Evolutionary conservation across 148 eudicot species (phyloP).

Genomic region (Vaccinium myrtillus): DNA sequence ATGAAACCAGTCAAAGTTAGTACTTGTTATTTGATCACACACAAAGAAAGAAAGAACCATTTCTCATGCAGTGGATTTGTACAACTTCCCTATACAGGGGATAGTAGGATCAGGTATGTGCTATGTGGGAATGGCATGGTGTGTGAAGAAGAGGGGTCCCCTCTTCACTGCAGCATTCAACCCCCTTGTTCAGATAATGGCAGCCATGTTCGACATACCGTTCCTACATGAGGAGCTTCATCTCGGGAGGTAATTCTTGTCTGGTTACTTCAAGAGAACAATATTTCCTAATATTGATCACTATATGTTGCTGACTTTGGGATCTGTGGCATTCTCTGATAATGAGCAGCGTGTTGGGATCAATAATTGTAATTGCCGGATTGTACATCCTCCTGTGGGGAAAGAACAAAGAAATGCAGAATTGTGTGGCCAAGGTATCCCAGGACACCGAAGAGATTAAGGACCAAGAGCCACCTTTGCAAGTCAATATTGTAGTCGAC

Average conservation of each 20-base stretch:
- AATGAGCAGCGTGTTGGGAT: constrained; percentile 27
- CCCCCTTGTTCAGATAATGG: constrained; percentile 44
- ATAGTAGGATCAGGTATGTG: constrained; percentile 43
- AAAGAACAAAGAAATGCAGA: constrained; percentile 23
- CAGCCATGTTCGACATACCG: constrained; percentile 35
- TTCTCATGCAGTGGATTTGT: not conserved
- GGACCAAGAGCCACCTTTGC: constrained; percentile 4
- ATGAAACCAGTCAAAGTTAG: not conserved
- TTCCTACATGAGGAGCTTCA: constrained; percentile 34
- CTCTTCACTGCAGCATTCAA: constrained; percentile 49
- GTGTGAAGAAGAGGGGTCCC: constrained; percentile 42
- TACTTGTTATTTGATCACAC: not conserved
- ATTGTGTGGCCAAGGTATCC: not conserved
- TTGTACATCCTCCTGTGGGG: constrained; percentile 38
- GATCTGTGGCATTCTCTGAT: not conserved
- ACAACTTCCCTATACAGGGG: constrained; percentile 25
- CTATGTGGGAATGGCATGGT: constrained; percentile 40
- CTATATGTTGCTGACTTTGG: not conserved
- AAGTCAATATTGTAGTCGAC: not conserved
- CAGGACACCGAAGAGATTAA: constrained; percentile 3
- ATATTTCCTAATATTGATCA: not conserved
- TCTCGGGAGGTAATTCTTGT: constrained; percentile 33
- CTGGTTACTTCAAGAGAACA: not conserved
- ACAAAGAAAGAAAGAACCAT: not conserved
- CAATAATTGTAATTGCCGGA: constrained; percentile 21